Conservation (phyloP, 768 basidiomycete species). For the Lepiota venenata region DNA sequence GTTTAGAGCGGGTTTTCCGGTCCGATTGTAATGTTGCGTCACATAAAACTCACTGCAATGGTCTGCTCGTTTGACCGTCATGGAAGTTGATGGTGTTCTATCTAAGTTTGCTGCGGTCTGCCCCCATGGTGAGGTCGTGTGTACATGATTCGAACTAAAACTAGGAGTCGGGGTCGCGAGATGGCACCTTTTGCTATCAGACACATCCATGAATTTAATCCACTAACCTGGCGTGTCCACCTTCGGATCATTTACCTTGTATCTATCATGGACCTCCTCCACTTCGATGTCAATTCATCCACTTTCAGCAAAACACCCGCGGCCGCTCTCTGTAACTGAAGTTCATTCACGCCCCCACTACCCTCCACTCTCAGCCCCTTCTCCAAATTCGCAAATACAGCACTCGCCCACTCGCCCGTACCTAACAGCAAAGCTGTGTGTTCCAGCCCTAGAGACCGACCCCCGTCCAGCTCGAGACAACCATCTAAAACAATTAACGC, state of each 20-base stretch:
- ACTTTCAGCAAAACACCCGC: slow-evolving; percentile 83
- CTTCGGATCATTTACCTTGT: slow-evolving; percentile 12
- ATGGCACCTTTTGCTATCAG: no score
- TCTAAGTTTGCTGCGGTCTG: no score
- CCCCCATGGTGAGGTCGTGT: no score
- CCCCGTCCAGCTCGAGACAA: slow-evolving; percentile 72
- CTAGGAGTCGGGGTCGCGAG: no score
- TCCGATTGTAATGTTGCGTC: no score
- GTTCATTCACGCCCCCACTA: slow-evolving; percentile 62
- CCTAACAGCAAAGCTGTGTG: slow-evolving; percentile 69
- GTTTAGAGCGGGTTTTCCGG: no score
- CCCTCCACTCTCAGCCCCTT: slow-evolving; percentile 59
- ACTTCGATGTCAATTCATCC: slow-evolving; percentile 37
- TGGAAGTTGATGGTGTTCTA: no score
- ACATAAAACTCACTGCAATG: no score
- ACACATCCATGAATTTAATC: no score
- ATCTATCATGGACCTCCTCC: slow-evolving; percentile 27
- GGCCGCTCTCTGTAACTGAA: slow-evolving; percentile 60
- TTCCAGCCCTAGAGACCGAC: slow-evolving; percentile 70
- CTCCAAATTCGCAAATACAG: slow-evolving; percentile 62
- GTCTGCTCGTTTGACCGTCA: no score
- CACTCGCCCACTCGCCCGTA: slow-evolving; percentile 76
- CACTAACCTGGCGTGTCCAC: background rate
- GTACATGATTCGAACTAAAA: no score
- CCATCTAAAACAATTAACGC: slow-evolving; percentile 74